Evolutionary conservation across 139 green algal genomes (phyloP).

Genomic region (Micractinium sp.): DNA sequence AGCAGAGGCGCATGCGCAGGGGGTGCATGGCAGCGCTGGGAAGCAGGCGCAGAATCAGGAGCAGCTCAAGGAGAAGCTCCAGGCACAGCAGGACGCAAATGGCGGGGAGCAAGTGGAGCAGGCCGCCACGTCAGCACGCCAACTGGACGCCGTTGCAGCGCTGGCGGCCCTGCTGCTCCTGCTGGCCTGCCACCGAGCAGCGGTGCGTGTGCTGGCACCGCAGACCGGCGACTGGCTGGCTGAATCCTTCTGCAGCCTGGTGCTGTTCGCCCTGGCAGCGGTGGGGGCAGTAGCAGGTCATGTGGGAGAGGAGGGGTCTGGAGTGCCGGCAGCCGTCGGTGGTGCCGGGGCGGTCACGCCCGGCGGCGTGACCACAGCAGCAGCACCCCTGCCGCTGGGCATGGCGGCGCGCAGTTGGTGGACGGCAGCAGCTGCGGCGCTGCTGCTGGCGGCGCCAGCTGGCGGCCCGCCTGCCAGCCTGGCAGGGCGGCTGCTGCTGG

Average conservation of each 20-base stretch:
- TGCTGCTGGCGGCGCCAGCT: background rate
- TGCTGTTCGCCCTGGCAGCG: background rate
- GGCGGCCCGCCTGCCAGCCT: background rate
- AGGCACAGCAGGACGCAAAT: background rate
- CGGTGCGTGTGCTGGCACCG: conserved; percentile 7
- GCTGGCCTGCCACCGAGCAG: background rate
- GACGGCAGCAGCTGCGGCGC: background rate
- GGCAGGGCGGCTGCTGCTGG: background rate
- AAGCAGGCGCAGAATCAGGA: background rate
- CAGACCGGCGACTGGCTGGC: conserved; percentile 34
- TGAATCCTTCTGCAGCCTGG: conserved; percentile 10
- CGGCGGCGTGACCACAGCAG: background rate
- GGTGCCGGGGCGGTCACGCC: background rate
- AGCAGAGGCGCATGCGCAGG: background rate
- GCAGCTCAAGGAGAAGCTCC: background rate
- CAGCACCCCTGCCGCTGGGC: background rate
- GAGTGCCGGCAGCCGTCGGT: background rate
- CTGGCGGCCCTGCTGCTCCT: conserved; percentile 3
- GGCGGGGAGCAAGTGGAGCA: background rate
- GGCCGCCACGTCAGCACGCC: background rate
- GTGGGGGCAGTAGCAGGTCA: background rate
- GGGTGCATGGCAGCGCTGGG: too few species aligned
- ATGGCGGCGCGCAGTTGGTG: background rate
- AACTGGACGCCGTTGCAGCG: background rate
- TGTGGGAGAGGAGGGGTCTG: background rate